phyloP scores from a whole-genome alignment of 306 rosid species.

The Clitoria ternatea region DNA sequence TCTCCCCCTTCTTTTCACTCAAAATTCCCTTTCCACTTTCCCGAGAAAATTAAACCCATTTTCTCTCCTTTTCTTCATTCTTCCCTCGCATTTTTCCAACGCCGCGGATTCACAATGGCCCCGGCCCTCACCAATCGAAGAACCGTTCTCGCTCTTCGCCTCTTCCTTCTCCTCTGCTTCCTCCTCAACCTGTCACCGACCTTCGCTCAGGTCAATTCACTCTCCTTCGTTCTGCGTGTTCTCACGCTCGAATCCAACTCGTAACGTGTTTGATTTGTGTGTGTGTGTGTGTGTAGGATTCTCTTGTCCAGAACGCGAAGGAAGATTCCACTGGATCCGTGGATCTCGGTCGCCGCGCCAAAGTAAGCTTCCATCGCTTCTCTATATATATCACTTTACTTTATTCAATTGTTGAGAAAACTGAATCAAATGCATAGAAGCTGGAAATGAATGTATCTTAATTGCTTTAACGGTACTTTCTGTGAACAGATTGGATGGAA shows the following conservation, averaged over 20 bases:
- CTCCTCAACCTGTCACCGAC: slow-evolving; percentile 14
- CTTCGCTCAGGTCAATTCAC: slow-evolving; percentile 47
- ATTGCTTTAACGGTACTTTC: not conserved
- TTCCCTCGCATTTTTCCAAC: slow-evolving; percentile 1
- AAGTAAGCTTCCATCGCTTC: slow-evolving; percentile 36
- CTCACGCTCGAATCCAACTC: not conserved
- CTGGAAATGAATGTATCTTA: not conserved
- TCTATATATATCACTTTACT: not conserved
- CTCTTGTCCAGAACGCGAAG: slow-evolving; percentile 32
- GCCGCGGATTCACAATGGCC: slow-evolving; percentile 30
- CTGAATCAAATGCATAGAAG: not conserved
- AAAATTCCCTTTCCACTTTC: not conserved
- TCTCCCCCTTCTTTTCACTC: not conserved
- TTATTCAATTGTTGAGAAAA: slow-evolving; percentile 1
- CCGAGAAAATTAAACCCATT: not conserved
- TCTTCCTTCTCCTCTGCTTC: slow-evolving; percentile 33
- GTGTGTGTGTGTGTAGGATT: slow-evolving; percentile 31
- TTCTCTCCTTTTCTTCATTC: not conserved
- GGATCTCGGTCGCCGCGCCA: slow-evolving; percentile 89
- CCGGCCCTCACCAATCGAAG: slow-evolving; percentile 25
- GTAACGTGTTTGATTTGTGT: slow-evolving; percentile 10
- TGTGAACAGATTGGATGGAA: slow-evolving; percentile 47
- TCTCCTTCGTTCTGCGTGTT: not conserved
- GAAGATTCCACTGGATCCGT: slow-evolving; percentile 44
- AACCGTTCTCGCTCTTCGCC: slow-evolving; percentile 20